Evolutionary conservation across 2,329 filamentous ascomycete genomes (phyloP), one percentile per base, ranked within the genome.

Genomic region (Aureobasidium namibiae): DNA sequence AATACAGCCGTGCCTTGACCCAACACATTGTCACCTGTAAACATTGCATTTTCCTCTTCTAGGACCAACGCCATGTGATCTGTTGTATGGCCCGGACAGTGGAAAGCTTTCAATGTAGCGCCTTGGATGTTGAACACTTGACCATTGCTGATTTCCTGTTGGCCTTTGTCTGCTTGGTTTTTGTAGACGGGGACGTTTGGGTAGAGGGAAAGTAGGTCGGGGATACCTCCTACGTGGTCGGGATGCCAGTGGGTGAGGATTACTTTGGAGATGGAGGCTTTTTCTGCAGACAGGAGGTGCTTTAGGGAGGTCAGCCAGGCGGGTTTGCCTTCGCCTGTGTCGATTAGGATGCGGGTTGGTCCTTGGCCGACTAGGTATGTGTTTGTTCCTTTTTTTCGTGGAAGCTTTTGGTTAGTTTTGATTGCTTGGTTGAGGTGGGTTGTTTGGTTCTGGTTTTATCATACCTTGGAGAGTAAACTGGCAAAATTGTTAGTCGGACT

Each of bases 221-320:
- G 70, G 24, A 96, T 81, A 8, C 94, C 94, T 24, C 85, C 83
- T 7, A 86, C 81, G 69, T 99, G 94, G 69, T 99, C 94, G 42
- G 77, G 82, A 69, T 99, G 94, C 90, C 92, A 95, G 72, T 99
- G 94, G 0, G 92, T 95, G 50, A 99, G 78, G 23, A 99, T 78
- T 0, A 86, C 85, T 18, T 79, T 76, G n/a, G 83, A 78, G 24
- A 97, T 77, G 0, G 78, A 81, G 21, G 87, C 87, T 24, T 85
- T 80, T 70, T 95, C 89, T 24, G 83, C 74, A 7, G 77, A 72
- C 2, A 97, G 79, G 0, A 86, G 82, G 4, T 78, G 74, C 63
- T 82, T 81, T 36, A 99, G 74, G 0, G 82, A 80, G 0, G 79
- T 72, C 42, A 84, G 79, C 92, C 92, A 99, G 34, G 82, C 79